phyloP scores from a whole-genome alignment of 345 rosid genomes.

The Syzygium aromaticum region DNA sequence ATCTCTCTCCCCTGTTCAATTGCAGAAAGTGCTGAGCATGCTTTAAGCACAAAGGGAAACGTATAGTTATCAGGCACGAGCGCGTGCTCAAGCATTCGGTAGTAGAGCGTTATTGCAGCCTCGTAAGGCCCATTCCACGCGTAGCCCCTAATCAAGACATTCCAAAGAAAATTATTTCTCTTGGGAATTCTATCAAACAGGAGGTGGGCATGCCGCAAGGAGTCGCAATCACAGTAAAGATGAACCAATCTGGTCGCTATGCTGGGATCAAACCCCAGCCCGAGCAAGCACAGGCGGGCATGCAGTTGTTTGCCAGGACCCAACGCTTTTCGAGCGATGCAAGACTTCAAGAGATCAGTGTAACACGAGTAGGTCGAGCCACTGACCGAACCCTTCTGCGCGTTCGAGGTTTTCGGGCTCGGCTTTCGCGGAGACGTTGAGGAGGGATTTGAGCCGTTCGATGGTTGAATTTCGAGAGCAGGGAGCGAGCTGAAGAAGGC shows the following conservation, averaged over 20 bases:
- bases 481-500: neutral
- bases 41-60: constrained; percentile 28
- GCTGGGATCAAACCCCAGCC: constrained; percentile 6
- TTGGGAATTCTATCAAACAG: constrained; percentile 30
- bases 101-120: constrained; percentile 15
- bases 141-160: constrained; percentile 22
- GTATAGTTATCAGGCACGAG: constrained; percentile 22
- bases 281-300: constrained; percentile 15
- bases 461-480: neutral
- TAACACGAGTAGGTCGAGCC: neutral
- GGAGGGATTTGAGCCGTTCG: neutral
- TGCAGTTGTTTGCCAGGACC: constrained; percentile 21
- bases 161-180: constrained; percentile 21
- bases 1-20: constrained; percentile 20
- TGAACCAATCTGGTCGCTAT: constrained; percentile 21
- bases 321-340: constrained; percentile 14
- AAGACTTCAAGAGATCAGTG: constrained; percentile 7
- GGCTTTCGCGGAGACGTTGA: too few species aligned
- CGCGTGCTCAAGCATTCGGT: constrained; percentile 11
- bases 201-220: constrained; percentile 11
- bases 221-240: constrained; percentile 14
- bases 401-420: neutral
- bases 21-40: constrained; percentile 19
- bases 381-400: neutral
- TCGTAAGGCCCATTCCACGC: constrained; percentile 28